Percentiles rank a stretch among this genome's conserved stretches.
phyloP scores from a whole-genome alignment of 179 eudicot genomes.

The Gypsophila paniculata region DNA sequence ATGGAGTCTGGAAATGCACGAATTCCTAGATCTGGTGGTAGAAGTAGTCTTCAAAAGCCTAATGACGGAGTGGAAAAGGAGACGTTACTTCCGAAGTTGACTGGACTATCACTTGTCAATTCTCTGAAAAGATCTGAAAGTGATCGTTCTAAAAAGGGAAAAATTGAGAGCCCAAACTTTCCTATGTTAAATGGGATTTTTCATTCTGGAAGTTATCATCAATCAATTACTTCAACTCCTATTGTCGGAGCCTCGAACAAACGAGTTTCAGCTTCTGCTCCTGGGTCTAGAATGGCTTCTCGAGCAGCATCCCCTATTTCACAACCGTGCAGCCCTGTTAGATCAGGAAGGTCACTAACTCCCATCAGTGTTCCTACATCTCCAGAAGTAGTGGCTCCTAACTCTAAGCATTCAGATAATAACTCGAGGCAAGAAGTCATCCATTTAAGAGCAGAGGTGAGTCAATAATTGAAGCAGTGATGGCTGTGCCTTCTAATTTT shows the following conservation, averaged over 20 bases:
- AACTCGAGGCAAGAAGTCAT: slow-evolving; percentile 49
- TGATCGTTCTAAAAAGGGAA: slow-evolving; percentile 40
- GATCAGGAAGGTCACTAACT: slow-evolving; percentile 29
- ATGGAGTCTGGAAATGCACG: slow-evolving; percentile 41
- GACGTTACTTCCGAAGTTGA: slow-evolving; percentile 32
- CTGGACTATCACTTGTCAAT: slow-evolving; percentile 47
- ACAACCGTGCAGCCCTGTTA: slow-evolving; percentile 38
- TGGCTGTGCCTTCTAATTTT: not conserved
- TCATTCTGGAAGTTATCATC: slow-evolving; percentile 39
- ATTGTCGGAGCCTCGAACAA: slow-evolving; percentile 36
- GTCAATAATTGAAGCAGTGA: slow-evolving; percentile 3
- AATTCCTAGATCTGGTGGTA: slow-evolving; percentile 49
- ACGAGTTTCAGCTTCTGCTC: slow-evolving; percentile 55
- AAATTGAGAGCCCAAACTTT: slow-evolving; percentile 32
- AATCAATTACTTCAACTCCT: slow-evolving; percentile 41
- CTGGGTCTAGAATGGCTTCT: slow-evolving; percentile 61
- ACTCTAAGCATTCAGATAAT: slow-evolving; percentile 40
- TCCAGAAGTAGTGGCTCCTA: slow-evolving; percentile 38
- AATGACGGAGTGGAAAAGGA: slow-evolving; percentile 52
- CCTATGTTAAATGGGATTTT: slow-evolving; percentile 36
- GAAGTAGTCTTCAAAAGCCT: slow-evolving; percentile 34
- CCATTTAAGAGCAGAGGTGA: slow-evolving; percentile 67
- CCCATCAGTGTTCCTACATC: slow-evolving; percentile 32
- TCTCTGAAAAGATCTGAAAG: slow-evolving; percentile 46
- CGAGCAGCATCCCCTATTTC: slow-evolving; percentile 70